Conservation (phyloP, 2,329 filamentous ascomycete species). For the Beauveria sp. region DNA sequence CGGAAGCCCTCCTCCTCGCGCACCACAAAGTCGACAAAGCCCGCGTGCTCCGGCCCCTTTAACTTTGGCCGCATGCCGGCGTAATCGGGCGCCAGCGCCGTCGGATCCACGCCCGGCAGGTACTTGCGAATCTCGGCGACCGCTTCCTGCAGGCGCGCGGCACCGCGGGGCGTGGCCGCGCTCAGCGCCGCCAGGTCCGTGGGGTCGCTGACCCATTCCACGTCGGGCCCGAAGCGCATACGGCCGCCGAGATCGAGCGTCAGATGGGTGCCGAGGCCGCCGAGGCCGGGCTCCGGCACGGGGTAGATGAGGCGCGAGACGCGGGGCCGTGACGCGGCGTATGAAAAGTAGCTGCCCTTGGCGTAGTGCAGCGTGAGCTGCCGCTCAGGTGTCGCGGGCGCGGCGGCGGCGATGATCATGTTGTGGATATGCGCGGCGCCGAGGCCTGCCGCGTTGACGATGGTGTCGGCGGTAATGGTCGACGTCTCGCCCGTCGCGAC, state of each 20-base stretch:
- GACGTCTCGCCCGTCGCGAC: constrained; percentile 36
- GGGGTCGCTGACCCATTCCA: constrained; percentile 79
- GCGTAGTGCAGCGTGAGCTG: constrained; percentile 66
- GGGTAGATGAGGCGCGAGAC: constrained; percentile 79
- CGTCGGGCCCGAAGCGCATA: constrained; percentile 87
- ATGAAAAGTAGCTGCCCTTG: constrained; percentile 94
- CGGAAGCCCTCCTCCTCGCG: constrained; percentile 65
- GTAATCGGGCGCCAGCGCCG: constrained; percentile 70
- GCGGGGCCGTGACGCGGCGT: constrained; percentile 54
- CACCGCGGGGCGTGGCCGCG: constrained; percentile 30
- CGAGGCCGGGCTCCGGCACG: constrained; percentile 71
- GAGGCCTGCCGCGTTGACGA: constrained; percentile 83
- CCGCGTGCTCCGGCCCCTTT: constrained; percentile 47
- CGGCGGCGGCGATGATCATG: constrained; percentile 44
- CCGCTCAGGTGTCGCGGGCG: constrained; percentile 35
- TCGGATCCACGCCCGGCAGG: constrained; percentile 63
- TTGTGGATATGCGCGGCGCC: constrained; percentile 72
- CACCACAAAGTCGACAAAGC: constrained; percentile 81
- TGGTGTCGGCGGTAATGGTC: constrained; percentile 62
- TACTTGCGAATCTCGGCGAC: constrained; percentile 70
- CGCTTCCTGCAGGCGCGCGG: constrained; percentile 55
- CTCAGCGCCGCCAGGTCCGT: constrained; percentile 55
- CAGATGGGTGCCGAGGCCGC: constrained; percentile 84
- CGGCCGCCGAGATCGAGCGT: constrained; percentile 82
- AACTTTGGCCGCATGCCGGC: constrained; percentile 89